A percentile compares a stretch with the other conserved stretches of the same genome.
These are phyloP conservation scores for Elaeagnus macrophylla DNA, from an alignment of 306 rosid genomes.

Conservation along the genomic window DNA sequence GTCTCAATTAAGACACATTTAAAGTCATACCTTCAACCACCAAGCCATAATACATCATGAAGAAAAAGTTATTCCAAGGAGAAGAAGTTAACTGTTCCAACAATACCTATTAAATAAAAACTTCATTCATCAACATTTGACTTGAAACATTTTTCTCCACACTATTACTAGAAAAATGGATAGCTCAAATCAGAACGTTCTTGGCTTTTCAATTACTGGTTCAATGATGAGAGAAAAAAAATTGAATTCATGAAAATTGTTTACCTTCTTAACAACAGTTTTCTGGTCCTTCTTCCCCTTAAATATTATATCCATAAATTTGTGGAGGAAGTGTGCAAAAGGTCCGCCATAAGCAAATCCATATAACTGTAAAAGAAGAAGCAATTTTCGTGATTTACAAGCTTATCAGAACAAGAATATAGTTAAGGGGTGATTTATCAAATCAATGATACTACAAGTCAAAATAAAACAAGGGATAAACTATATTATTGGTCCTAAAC, in stretches of 20 bases:
- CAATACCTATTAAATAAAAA: conserved; percentile 45
- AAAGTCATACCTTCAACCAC: conserved; percentile 64
- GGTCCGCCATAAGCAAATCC: conserved; percentile 87
- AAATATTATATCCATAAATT: conserved; percentile 71
- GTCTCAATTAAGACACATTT: not conserved
- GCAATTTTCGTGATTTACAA: conserved; percentile 6
- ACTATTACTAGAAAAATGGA: not conserved
- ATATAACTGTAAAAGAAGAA: conserved; percentile 53
- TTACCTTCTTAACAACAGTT: conserved; percentile 76
- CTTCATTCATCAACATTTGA: conserved; percentile 19
- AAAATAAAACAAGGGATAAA: too few species aligned
- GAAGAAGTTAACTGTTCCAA: conserved; percentile 75
- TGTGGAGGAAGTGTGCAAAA: conserved; percentile 87
- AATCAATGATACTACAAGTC: too few species aligned
- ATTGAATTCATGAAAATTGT: not conserved
- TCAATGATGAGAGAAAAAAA: conserved; percentile 10
- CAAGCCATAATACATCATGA: conserved; percentile 86
- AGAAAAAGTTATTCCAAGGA: conserved; percentile 83
- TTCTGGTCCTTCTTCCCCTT: conserved; percentile 67
- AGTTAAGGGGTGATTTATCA: too few species aligned
- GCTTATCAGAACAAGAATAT: not conserved
- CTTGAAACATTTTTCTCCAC: not conserved
- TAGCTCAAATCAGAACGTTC: not conserved
- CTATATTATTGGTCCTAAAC: too few species aligned
- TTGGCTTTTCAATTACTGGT: not conserved